Base-by-base conservation (phyloP, 495 filamentous ascomycete genomes). In the Glonium stellatum region DNA sequence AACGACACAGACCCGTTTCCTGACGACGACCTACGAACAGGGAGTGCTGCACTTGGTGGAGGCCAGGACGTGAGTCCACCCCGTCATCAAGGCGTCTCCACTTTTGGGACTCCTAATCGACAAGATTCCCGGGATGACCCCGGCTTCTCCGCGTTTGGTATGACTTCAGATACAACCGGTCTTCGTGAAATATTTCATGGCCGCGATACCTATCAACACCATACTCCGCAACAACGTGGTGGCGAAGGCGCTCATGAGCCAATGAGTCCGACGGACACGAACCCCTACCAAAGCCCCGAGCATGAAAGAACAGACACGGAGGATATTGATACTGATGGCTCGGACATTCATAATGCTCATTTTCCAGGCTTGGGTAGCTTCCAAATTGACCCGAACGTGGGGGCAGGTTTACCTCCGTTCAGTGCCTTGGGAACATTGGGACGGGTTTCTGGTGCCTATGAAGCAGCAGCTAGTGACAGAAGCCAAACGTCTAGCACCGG, bases 211-310 rank as follows among this genome's bases (percentile, higher is more conserved):
- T 80, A 79, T 12, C 76, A 80, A 37, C 81, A 85, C 68, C 77
- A 78, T 63, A 84, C 78, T 65, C 80, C 76, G 47, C 82, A 65
- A 58, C 79, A 77, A 54, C 74, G 79, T 42, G 73, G 77, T 51
- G 79, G 73, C 51, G 77, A 80, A 19, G 69, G 70, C 53, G 68
- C 70, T 9, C 62, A 78, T 56, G 88, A 90, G 62, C 85, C 86
- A 6, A 81, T 88, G 61, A 97, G 95, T 68, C 95, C 93, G 37
- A 93, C 92, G 0, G 90, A 96, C 61, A 97, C 93, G 0, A 98
- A 98, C 71, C 95, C 93, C n/a, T 98, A 92, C 68, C 87, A 88
- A 63, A 97, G 92, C 71, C 95, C 93, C 9, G 84, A 88, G n/a
- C 86, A 82, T n/a, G 87, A 91, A 18, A 83, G 84, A 35, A 78